Evolutionary conservation across 2,329 filamentous ascomycete genomes (phyloP).

Genomic region (Thyridium curvatum): DNA sequence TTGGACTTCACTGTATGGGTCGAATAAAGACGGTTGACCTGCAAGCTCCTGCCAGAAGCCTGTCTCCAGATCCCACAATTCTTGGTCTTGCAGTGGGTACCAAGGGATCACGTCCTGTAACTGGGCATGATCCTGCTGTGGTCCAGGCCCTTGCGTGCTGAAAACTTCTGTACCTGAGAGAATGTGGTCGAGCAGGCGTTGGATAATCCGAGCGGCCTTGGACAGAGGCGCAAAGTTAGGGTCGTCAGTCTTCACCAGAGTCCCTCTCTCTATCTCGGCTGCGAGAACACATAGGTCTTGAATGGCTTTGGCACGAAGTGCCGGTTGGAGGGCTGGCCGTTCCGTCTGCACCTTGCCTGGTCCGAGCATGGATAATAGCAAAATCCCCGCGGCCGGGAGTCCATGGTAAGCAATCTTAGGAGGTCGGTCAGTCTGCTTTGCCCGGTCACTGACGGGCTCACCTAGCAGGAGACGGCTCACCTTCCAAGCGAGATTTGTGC

Average conservation of each 20-base stretch:
- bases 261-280: constrained; percentile 20
- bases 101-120: no score
- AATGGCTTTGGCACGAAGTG: no score
- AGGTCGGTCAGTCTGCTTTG: no score
- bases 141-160: neutral
- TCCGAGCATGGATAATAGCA: no score
- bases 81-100: no score
- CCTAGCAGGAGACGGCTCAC: constrained; percentile 12
- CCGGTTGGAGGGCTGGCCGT: no score
- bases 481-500: constrained; percentile 23
- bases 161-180: neutral
- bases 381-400: constrained; percentile 23
- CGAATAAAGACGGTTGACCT: neutral
- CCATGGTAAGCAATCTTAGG: constrained; percentile 25
- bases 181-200: constrained; percentile 13
- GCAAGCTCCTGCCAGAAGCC: no score
- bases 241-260: constrained; percentile 15
- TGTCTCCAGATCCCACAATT: no score
- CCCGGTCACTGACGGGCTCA: no score
- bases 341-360: no score
- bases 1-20: neutral
- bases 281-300: constrained; percentile 8
- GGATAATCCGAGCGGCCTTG: constrained; percentile 19
- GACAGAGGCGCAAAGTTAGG: constrained; percentile 20
- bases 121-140: neutral